Evolutionary conservation across 768 basidiomycete genomes (phyloP).

Genomic region (Butyriboletus loyo): DNA sequence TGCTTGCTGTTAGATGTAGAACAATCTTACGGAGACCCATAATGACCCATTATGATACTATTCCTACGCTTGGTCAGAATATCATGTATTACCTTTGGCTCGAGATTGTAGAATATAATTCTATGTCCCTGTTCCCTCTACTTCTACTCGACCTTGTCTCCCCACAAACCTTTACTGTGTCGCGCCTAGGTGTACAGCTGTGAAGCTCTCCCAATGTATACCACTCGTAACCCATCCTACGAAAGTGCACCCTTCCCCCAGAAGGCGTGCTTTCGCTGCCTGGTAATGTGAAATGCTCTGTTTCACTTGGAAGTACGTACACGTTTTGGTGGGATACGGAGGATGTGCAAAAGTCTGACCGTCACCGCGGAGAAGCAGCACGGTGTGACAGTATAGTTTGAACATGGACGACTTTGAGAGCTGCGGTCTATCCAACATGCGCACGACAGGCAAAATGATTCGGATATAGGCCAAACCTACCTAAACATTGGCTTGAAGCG

Average conservation of each 20-base stretch:
- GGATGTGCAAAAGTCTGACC: constrained; percentile 8
- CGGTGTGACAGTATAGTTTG: constrained; percentile 38
- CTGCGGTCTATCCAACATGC: constrained; percentile 39
- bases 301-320: constrained; percentile 49
- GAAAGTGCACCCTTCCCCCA: constrained; percentile 47
- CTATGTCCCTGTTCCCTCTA: background rate
- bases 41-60: constrained; percentile 18
- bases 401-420: constrained; percentile 56
- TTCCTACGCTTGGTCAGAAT: constrained; percentile 6
- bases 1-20: constrained; percentile 5
- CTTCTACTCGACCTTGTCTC: background rate
- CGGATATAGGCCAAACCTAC: constrained; percentile 33
- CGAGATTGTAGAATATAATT: constrained; percentile 2
- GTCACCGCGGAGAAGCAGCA: constrained; percentile 13
- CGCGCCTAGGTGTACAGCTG: constrained; percentile 8
- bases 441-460: background rate
- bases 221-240: constrained; percentile 63
- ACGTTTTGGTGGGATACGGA: constrained; percentile 12
- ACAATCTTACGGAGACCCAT: constrained; percentile 2
- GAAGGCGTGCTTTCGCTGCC: constrained; percentile 46
- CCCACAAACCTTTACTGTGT: background rate
- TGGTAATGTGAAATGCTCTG: constrained; percentile 44
- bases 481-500: constrained; percentile 59
- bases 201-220: constrained; percentile 50
- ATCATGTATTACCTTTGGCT: constrained; percentile 4